Evolutionary conservation across 2,329 filamentous ascomycete species (phyloP), one percentile per base, ranked within the genome.

Genomic region (Xylariaceae sp.): DNA sequence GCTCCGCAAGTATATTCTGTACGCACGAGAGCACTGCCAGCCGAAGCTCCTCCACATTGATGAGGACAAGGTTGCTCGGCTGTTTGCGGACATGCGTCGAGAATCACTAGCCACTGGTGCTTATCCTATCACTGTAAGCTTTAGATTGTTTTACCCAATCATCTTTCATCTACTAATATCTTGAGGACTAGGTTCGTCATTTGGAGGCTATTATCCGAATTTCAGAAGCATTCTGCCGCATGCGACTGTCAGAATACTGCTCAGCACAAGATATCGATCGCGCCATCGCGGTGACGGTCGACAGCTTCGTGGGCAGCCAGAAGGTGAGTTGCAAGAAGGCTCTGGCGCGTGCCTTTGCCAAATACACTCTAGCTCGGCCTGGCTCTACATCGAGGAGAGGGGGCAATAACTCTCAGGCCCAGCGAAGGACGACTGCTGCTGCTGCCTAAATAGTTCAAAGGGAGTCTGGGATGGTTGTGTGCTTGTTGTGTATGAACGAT

Each of bases 291-390:
- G 93, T 98, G 6, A 95, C 93, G 0, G 88, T 98, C 2, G 91
- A 97, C 55, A 94, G 88, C 45, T 98, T 98, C 62, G 88, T 98
- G 35, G 88, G 87, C 50, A 94, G 88, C 59, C 93, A 98, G 67
- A 98, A 98, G 74, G 82, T 97, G 60, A 95, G 88, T 71, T 93
- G 88, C 71, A 98, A 97, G 79, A 96, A 95, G 75, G 90, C 93
- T 14, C 77, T 98, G 36, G 87, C 90, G 0, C 79, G 93, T 48
- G 89, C 93, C 4, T 98, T 98, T 72, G 90, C 93, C 60, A 98
- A 98, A 74, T 98, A 97, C 64, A 88, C 85, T 1, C 66, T 83
- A 40, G 73, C 71, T 6, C 67, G 77, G 51, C 75, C 77, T 0
- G 71, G 72, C n/a, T 58, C 57, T 19, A 40, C 32, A 4, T 39